Base-by-base conservation (phyloP, 2,329 filamentous ascomycete species). In the Phialophora expanda region DNA sequence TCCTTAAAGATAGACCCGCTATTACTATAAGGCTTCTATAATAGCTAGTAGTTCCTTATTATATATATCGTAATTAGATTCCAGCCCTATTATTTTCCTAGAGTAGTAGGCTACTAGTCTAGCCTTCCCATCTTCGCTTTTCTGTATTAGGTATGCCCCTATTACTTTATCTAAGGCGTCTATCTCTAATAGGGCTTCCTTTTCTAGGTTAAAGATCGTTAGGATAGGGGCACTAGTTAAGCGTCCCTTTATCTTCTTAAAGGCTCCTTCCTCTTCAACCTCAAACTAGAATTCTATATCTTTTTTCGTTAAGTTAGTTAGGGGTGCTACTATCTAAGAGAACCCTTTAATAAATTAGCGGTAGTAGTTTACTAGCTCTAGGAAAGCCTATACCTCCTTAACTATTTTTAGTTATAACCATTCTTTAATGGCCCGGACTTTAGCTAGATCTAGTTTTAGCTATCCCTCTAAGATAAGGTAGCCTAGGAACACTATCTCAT, bases 41-140 rank as follows among this genome's bases (percentile, higher is more conserved):
- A 72, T 66, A 20, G 34, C 38, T 22, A 73, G 44, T 46, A 73
- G 41, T 61, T 73, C 59, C 48, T 71, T 68, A 66, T 73, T 41
- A 24, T 69, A 46, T 1, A 57, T 57, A 46, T 57, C 11, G 5
- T 57, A 57, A 2, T 57, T 57, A 6, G 24, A 11, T 17, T 57
- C 20, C 11, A 26, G 22, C 46, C 14, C 8, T 4, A 11, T 58
- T 5, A 58, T 58, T 5, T 48, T 44, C 28, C 22, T 30, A 1
- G 20, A 58, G 38, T 24, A 58, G 65, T 34, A 69, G 70, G 14
- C 66, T 14, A 44, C 63, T 28, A n/a, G 46, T 56, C 63, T 64
- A 56, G 9, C 48, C 48, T 28, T 70, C 20, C 8, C 61, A 30
- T 58, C 22, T 4, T 17, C 32, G 2, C 51, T 32, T 41, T 56